These are phyloP conservation scores for Knufia petricola DNA, from an alignment of 2,329 filamentous ascomycete species.

Conservation along the genomic window DNA sequence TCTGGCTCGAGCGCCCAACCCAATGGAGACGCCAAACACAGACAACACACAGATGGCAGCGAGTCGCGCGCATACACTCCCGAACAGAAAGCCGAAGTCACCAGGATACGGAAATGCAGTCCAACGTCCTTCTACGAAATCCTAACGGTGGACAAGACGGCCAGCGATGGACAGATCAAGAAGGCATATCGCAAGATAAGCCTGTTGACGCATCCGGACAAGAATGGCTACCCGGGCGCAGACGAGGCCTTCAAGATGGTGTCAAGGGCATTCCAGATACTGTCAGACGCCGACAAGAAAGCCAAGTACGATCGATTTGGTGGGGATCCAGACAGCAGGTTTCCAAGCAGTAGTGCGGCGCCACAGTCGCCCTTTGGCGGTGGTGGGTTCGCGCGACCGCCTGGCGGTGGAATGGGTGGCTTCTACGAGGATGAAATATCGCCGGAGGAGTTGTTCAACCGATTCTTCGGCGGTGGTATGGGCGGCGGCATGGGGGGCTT, in stretches of 20 bases:
- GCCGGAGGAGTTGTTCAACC: conserved; percentile 91
- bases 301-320: conserved; percentile 80
- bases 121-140: conserved; percentile 95
- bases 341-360: conserved; percentile 46
- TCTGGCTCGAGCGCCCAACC: conserved; percentile 35
- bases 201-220: conserved; percentile 92
- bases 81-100: conserved; percentile 84
- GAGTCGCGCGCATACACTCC: conserved; percentile 60
- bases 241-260: conserved; percentile 99
- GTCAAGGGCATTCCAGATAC: conserved; percentile 79
- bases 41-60: conserved; percentile 42
- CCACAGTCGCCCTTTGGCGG: conserved; percentile 34
- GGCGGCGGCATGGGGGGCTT: conserved; percentile 44
- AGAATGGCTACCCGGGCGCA: conserved; percentile 90
- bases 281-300: conserved; percentile 90
- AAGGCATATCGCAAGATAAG: conserved; percentile 95
- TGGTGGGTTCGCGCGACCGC: conserved; percentile 36
- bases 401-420: conserved; percentile 41
- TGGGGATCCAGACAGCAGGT: conserved; percentile 83
- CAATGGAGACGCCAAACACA: conserved; percentile 34
- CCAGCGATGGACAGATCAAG: conserved; percentile 77
- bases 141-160: conserved; percentile 59
- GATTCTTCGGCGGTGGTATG: conserved; percentile 77
- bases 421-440: conserved; percentile 81
- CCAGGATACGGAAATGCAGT: conserved; percentile 75